Base-by-base conservation (phyloP, 441 rosid genomes). In the Corymbia calophylla region DNA sequence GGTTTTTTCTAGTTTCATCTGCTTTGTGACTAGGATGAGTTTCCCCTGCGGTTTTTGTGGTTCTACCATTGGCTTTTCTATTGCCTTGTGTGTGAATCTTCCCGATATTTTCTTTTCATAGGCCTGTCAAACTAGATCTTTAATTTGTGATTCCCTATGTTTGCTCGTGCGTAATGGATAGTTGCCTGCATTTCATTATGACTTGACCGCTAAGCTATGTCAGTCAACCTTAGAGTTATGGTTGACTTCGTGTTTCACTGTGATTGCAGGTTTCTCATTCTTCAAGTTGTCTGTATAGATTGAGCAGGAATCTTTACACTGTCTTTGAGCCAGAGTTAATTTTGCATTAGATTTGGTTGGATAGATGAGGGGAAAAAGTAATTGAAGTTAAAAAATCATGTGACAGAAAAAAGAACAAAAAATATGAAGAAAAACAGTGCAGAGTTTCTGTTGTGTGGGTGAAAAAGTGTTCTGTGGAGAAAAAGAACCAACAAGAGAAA, bases 211-310 rank as follows among this genome's bases (percentile, higher is more conserved):
- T 44, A 77, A 12, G 51, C 51, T 77, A 44, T 39, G 51, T 77
- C 84, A 44, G 84, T 73, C 84, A 87, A 88, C 88, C 82, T 91
- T 87, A 88, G 91, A 91, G 90, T 95, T 94, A 91, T 93, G 94
- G 94, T 95, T 93, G 95, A 95, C 92, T 90, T 88, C 87, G 86
- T 92, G 95, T 94, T 95, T 93, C 93, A 93, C 95, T 95, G 94
- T 96, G 94, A 94, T 94, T 95, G 99, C 99, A 96, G 97, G 97
- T 91, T 91, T 92, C 94, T 90, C 92, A 92, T 91, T 91, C 93
- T 91, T 94, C 96, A 81, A 94, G 95, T 94, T 95, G 91, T 91
- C 94, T 92, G 90, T 94, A 89, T 92, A 90, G 82, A 90, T 93
- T 91, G 92, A 88, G 89, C 94, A 93, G 94, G 95, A 92, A 92